phyloP scores from a whole-genome alignment of 2,329 filamentous ascomycete species.

The Zymoseptoria pseudotritici region DNA sequence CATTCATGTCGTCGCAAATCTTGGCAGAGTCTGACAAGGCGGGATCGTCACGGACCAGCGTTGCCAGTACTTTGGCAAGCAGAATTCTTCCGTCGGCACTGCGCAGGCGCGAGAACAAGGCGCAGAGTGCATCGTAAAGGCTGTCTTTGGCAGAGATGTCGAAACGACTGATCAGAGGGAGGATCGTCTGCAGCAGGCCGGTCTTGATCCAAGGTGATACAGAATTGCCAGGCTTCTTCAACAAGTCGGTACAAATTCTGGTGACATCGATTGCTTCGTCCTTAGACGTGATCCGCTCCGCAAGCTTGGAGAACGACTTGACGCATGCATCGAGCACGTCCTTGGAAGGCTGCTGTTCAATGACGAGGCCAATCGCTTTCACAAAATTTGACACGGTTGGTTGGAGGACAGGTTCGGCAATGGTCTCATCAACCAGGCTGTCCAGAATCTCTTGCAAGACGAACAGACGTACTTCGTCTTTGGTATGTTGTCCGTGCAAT shows the following conservation, averaged over 20 bases:
- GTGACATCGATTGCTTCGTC: conserved; percentile 70
- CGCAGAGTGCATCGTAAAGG: conserved; percentile 69
- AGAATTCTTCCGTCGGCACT: conserved; percentile 69
- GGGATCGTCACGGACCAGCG: conserved; percentile 59
- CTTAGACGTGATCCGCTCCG: conserved; percentile 60
- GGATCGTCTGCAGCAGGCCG: conserved; percentile 68
- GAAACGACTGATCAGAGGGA: conserved; percentile 52
- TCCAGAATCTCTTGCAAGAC: conserved; percentile 66
- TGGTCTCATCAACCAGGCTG: conserved; percentile 55
- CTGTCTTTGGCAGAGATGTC: conserved; percentile 28
- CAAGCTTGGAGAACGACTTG: conserved; percentile 67
- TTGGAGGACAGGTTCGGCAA: conserved; percentile 52
- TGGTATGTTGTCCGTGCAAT: conserved; percentile 63
- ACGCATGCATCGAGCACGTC: conserved; percentile 73
- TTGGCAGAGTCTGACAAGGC: conserved; percentile 56
- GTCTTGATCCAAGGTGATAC: conserved; percentile 80
- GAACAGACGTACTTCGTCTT: conserved; percentile 80
- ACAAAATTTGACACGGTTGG: conserved; percentile 63
- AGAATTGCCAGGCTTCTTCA: conserved; percentile 75
- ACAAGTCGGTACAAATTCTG: conserved; percentile 69
- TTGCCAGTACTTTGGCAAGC: conserved; percentile 63
- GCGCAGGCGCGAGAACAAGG: conserved; percentile 84
- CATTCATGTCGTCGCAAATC: conserved; percentile 73
- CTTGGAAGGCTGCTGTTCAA: conserved; percentile 57
- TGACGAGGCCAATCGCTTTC: conserved; percentile 41